These are phyloP conservation scores for Plantago lanceolata DNA, from an alignment of 305 asterid genomes.

Conservation along the genomic window DNA sequence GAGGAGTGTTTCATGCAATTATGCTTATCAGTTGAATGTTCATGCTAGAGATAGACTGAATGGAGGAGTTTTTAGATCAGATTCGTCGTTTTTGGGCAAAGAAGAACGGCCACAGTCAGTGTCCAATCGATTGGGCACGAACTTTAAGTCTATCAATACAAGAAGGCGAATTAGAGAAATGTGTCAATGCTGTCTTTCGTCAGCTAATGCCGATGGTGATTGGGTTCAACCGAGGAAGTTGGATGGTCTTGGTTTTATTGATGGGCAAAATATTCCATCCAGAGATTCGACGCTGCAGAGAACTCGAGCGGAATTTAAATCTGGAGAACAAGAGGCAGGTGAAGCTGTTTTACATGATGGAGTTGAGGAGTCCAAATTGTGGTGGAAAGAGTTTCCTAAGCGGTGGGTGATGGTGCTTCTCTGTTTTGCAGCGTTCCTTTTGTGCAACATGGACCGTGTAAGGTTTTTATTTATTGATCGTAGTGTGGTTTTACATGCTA, in stretches of 20 bases:
- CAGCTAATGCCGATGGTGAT: constrained; percentile 32
- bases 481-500: background rate
- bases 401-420: constrained; percentile 91
- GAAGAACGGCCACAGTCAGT: constrained; percentile 28
- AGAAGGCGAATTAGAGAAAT: constrained; percentile 38
- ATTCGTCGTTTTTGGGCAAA: constrained; percentile 26
- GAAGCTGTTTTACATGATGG: constrained; percentile 44
- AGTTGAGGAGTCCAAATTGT: constrained; percentile 39
- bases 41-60: constrained; percentile 31
- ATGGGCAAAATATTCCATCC: constrained; percentile 31
- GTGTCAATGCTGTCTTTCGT: constrained; percentile 36
- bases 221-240: constrained; percentile 41
- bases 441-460: constrained; percentile 98
- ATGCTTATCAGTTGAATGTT: constrained; percentile 21
- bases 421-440: constrained; percentile 78
- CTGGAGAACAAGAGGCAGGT: constrained; percentile 63
- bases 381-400: constrained; percentile 83
- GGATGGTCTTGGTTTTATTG: constrained; percentile 38
- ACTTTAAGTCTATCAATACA: constrained; percentile 28
- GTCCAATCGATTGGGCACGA: constrained; percentile 30
- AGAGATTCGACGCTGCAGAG: constrained; percentile 44
- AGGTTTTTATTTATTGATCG: constrained; percentile 23
- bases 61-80: constrained; percentile 27
- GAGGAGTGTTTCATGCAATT: constrained; percentile 31
- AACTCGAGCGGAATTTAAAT: constrained; percentile 65